Evolutionary conservation across 2,329 filamentous ascomycete species (phyloP).

Genomic region (Chaetothyriales sp.): DNA sequence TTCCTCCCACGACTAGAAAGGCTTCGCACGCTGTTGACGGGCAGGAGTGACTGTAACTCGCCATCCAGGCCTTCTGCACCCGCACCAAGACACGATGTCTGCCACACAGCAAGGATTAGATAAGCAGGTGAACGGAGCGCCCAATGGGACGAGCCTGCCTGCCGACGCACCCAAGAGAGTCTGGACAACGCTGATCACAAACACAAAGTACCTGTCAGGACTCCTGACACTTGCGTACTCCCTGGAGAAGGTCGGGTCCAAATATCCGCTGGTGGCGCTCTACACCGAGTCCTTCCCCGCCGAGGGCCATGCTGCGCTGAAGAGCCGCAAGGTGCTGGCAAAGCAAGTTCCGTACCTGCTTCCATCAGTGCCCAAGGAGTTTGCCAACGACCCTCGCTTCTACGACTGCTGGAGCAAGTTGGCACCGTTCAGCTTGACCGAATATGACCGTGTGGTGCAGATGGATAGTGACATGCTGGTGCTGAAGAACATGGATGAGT

Average conservation of each 20-base stretch:
- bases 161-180: conserved; percentile 36
- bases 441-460: conserved; percentile 68
- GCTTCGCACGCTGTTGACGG: neutral
- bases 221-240: conserved; percentile 69
- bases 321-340: conserved; percentile 51
- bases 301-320: conserved; percentile 53
- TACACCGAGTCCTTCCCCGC: conserved; percentile 64
- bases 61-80: neutral
- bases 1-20: neutral
- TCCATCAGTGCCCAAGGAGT: conserved; percentile 51
- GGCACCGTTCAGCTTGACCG: conserved; percentile 56
- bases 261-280: conserved; percentile 66
- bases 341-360: conserved; percentile 59
- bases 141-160: neutral
- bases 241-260: conserved; percentile 47
- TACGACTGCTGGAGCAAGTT: conserved; percentile 86
- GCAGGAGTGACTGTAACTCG: neutral
- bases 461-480: conserved; percentile 83
- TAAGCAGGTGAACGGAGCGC: neutral
- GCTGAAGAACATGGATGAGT: conserved; percentile 72
- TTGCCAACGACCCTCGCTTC: conserved; percentile 65
- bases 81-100: neutral
- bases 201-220: conserved; percentile 64
- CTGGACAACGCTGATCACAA: conserved; percentile 80
- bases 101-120: neutral